These are phyloP conservation scores for Trichoderma sp. DNA, from an alignment of 2,329 filamentous ascomycete genomes.

Conservation along the genomic window DNA sequence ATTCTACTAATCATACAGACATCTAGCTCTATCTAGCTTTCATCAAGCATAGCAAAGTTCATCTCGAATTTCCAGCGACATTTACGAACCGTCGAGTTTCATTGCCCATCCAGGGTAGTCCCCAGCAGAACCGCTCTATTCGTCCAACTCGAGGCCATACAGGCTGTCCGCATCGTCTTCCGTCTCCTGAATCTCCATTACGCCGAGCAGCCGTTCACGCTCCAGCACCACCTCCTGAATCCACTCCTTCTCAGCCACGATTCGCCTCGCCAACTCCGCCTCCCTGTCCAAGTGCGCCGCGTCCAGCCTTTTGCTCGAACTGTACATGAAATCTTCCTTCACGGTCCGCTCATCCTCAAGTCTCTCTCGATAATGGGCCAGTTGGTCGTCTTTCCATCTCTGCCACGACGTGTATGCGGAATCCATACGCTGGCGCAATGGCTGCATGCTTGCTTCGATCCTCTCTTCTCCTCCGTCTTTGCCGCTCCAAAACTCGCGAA, in stretches of 20 bases:
- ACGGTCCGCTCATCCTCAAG: slow-evolving; percentile 48
- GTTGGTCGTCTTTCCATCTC: slow-evolving; percentile 47
- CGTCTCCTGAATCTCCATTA: slow-evolving; percentile 49
- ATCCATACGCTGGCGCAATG: slow-evolving; percentile 48
- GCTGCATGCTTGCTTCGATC: slow-evolving; percentile 41
- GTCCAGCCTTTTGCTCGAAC: slow-evolving; percentile 40
- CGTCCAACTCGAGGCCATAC: slow-evolving; percentile 33
- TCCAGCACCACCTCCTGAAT: slow-evolving; percentile 50
- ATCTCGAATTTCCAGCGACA: neutral
- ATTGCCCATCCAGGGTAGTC: neutral
- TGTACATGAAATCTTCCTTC: slow-evolving; percentile 50
- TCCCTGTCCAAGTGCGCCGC: slow-evolving; percentile 39
- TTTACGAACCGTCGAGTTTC: neutral
- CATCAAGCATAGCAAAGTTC: neutral
- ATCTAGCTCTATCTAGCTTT: neutral
- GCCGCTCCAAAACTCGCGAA: slow-evolving; percentile 46
- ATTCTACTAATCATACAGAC: neutral
- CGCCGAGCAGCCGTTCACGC: slow-evolving; percentile 48
- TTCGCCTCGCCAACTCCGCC: slow-evolving; percentile 41
- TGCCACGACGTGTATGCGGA: slow-evolving; percentile 46
- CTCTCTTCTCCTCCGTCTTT: slow-evolving; percentile 40
- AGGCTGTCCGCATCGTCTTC: slow-evolving; percentile 46
- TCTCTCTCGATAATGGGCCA: slow-evolving; percentile 42
- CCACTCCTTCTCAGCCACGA: slow-evolving; percentile 54
- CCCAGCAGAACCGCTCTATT: neutral